A percentile compares a stretch with the other conserved stretches of the same genome.
phyloP scores from a whole-genome alignment of 176 grass and related monocot species.

The Oryza australiensis region DNA sequence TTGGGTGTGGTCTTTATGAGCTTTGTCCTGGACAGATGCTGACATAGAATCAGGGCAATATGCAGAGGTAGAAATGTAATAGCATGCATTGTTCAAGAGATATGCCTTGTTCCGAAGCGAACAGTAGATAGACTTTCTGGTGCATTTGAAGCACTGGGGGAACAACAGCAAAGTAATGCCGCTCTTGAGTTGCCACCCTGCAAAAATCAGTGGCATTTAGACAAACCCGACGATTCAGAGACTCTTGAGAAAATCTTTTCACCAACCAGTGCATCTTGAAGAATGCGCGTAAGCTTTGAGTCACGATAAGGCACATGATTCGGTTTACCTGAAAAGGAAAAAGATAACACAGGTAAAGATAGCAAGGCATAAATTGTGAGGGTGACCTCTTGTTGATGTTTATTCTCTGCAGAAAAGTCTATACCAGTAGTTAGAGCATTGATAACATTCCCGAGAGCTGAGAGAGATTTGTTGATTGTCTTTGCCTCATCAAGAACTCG shows the following conservation, averaged over 20 bases:
- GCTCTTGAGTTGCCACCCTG: constrained; percentile 92
- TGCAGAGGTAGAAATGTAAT: not conserved
- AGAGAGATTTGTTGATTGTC: constrained; percentile 92
- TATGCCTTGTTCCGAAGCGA: constrained; percentile 86
- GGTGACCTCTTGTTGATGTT: constrained; percentile 6
- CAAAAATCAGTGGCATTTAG: constrained; percentile 19
- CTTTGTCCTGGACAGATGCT: constrained; percentile 56
- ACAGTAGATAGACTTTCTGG: constrained; percentile 77
- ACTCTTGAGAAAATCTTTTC: constrained; percentile 7
- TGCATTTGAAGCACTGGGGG: constrained; percentile 73
- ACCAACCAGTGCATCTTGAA: constrained; percentile 92
- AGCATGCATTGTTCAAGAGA: not conserved
- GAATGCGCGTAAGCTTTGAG: constrained; percentile 91
- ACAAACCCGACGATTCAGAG: not conserved
- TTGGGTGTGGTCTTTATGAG: constrained; percentile 62
- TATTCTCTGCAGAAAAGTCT: not conserved
- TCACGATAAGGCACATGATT: constrained; percentile 85
- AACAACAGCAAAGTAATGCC: constrained; percentile 88
- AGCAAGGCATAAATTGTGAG: not conserved
- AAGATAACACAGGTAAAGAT: constrained; percentile 23
- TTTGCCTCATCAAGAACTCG: constrained; percentile 87
- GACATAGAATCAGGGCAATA: not conserved
- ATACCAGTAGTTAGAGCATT: constrained; percentile 86
- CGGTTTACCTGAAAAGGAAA: constrained; percentile 62
- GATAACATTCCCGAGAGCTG: constrained; percentile 87